Evolutionary conservation across 2,329 filamentous ascomycete species (phyloP).

Genomic region (Hypoxylon sp.): DNA sequence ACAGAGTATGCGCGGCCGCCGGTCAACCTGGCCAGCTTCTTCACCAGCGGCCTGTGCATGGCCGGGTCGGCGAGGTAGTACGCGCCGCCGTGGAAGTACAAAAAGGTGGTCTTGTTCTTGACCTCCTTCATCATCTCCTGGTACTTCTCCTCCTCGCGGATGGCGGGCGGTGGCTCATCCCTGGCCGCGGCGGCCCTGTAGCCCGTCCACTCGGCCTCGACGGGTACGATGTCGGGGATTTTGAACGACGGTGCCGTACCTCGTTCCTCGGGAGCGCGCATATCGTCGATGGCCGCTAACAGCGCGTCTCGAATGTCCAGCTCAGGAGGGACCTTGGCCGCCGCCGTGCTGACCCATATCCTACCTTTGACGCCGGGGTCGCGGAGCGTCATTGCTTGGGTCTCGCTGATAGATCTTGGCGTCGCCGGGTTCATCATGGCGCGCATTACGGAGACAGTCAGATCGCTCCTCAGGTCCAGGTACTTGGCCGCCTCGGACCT

Average conservation of each 20-base stretch:
- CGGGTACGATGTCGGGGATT: slow-evolving; percentile 65
- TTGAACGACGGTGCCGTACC: slow-evolving; percentile 48
- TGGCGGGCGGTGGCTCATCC: slow-evolving; percentile 63
- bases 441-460: slow-evolving; percentile 80
- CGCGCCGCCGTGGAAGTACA: slow-evolving; percentile 83
- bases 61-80: slow-evolving; percentile 79
- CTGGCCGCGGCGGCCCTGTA: slow-evolving; percentile 68
- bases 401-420: slow-evolving; percentile 66
- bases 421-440: slow-evolving; percentile 66
- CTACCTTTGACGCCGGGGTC: slow-evolving; percentile 73
- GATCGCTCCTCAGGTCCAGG: slow-evolving; percentile 80
- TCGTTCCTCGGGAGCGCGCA: slow-evolving; percentile 57
- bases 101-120: slow-evolving; percentile 70
- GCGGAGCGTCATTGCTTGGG: slow-evolving; percentile 63
- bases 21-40: slow-evolving; percentile 73
- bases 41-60: slow-evolving; percentile 70
- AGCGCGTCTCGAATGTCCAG: slow-evolving; percentile 69
- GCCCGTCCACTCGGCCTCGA: slow-evolving; percentile 83
- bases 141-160: slow-evolving; percentile 75
- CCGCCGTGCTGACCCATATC: slow-evolving; percentile 83
- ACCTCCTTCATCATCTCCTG: slow-evolving; percentile 75
- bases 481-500: slow-evolving; percentile 79
- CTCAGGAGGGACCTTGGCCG: slow-evolving; percentile 70
- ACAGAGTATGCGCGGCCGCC: slow-evolving; percentile 78
- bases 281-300: slow-evolving; percentile 66